Conservation (phyloP, 257 asterid genomes). For the Paulownia fortunei region DNA sequence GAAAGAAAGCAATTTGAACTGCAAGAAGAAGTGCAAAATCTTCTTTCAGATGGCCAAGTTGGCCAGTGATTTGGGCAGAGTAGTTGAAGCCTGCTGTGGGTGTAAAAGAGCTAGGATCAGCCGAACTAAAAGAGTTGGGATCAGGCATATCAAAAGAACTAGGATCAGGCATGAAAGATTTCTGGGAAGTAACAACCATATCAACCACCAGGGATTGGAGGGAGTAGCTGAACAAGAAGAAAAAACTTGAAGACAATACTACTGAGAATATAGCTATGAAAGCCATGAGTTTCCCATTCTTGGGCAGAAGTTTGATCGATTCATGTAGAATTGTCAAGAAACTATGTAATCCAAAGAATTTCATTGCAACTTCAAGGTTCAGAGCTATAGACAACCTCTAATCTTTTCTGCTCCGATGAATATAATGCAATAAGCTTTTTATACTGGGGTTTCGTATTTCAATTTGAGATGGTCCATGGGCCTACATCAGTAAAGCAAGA, state of each 20-base stretch:
- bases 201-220: slow-evolving; percentile 20
- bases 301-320: slow-evolving; percentile 43
- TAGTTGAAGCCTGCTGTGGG: background rate
- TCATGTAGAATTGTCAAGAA: slow-evolving; percentile 36
- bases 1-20: slow-evolving; percentile 28
- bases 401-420: background rate
- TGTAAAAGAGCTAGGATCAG: background rate
- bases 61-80: background rate
- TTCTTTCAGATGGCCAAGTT: slow-evolving; percentile 23
- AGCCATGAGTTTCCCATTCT: slow-evolving; percentile 48
- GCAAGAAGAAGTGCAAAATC: slow-evolving; percentile 27
- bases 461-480: background rate
- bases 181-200: background rate
- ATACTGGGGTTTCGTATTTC: background rate
- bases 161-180: slow-evolving; percentile 30
- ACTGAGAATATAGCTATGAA: slow-evolving; percentile 27
- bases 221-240: slow-evolving; percentile 25
- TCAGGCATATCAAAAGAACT: background rate
- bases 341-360: slow-evolving; percentile 16
- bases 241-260: slow-evolving; percentile 16
- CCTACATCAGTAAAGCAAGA: background rate
- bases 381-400: background rate
- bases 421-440: slow-evolving; percentile 14
- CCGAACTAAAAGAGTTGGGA: background rate
- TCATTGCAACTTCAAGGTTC: slow-evolving; percentile 27